These are phyloP conservation scores for Colletotrichum chlorophyti DNA, from an alignment of 2,329 filamentous ascomycete genomes.

Conservation along the genomic window DNA sequence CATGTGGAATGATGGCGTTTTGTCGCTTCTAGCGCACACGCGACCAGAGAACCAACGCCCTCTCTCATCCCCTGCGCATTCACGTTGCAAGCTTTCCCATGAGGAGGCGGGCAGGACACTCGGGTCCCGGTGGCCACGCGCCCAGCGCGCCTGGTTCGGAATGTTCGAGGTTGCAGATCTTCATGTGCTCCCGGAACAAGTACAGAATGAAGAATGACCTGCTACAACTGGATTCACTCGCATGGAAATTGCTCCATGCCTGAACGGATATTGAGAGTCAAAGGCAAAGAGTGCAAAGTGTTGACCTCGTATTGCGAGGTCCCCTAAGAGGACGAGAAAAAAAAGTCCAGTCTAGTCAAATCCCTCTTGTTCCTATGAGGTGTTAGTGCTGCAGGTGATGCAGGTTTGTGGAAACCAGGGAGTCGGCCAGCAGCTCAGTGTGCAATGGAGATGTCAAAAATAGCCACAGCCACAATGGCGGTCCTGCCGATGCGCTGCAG, in stretches of 20 bases:
- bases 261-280: no score
- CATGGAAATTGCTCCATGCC: not conserved
- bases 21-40: not conserved
- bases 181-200: not conserved
- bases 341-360: no score
- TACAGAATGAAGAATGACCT: no score
- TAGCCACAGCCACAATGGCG: slow-evolving; percentile 26
- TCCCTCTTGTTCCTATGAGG: no score
- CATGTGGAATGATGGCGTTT: not conserved
- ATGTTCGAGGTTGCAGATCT: not conserved
- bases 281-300: no score
- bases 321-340: no score
- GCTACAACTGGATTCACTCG: no score
- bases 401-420: not conserved
- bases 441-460: slow-evolving; percentile 13
- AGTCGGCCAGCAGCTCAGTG: not conserved
- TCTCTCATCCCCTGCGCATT: not conserved
- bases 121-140: no score
- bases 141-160: no score
- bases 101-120: no score
- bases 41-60: not conserved
- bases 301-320: slow-evolving; percentile 16
- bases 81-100: no score
- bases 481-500: slow-evolving; percentile 19
- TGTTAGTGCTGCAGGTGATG: no score